A percentile compares a stretch with the other conserved stretches of the same genome.
Conservation (phyloP, 108 stramenopile genomes). For the Cyclotella baltica region DNA sequence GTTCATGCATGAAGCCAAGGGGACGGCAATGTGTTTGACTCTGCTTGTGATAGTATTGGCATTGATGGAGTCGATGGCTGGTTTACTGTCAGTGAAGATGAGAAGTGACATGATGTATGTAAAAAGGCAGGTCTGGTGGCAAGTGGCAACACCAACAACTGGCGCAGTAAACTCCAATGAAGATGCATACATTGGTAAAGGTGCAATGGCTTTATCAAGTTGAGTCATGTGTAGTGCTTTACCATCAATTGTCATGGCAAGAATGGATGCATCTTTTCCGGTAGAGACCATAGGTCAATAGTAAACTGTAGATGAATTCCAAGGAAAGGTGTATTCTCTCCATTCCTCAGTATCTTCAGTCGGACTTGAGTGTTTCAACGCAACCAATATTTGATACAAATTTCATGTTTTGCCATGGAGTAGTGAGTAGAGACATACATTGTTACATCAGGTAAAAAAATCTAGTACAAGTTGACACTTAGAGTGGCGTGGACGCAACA, state of each 20-base stretch:
- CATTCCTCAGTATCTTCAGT: constrained; percentile 30
- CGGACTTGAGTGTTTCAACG: constrained; percentile 19
- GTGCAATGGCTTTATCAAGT: constrained; percentile 76
- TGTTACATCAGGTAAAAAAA: too few species aligned
- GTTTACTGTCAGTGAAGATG: too few species aligned
- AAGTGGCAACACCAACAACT: constrained; percentile 51
- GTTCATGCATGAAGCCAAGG: too few species aligned
- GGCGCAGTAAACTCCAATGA: constrained; percentile 58
- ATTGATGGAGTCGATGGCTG: too few species aligned
- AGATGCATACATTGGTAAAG: constrained; percentile 88
- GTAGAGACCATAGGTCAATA: constrained; percentile 14
- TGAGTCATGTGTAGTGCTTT: constrained; percentile 74
- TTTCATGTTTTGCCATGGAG: too few species aligned
- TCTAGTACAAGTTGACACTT: too few species aligned
- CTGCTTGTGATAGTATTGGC: too few species aligned
- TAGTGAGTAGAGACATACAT: too few species aligned
- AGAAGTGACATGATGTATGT: too few species aligned
- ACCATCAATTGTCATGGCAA: constrained; percentile 79
- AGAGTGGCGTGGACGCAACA: too few species aligned
- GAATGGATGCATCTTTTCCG: constrained; percentile 54
- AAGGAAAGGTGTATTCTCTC: constrained; percentile 75
- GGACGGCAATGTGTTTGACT: too few species aligned
- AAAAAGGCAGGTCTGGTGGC: constrained; percentile 44
- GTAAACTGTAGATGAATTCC: constrained; percentile 76
- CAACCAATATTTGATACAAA: constrained; percentile 49